phyloP scores from a whole-genome alignment of 2,329 filamentous ascomycete genomes.

The Chaetomiaceae sp. region DNA sequence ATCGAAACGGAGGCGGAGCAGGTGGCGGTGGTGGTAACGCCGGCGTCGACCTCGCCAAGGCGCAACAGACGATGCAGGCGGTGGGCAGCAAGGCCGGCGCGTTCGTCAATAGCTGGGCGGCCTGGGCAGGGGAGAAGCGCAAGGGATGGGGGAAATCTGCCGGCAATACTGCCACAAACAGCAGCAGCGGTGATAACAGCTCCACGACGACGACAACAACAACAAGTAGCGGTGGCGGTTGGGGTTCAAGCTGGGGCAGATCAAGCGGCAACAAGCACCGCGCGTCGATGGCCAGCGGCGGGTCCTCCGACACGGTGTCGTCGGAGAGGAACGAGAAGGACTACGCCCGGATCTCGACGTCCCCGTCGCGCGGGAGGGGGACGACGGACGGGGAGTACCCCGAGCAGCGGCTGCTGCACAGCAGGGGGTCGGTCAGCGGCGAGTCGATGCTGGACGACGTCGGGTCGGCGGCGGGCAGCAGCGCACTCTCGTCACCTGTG shows the following conservation, averaged over 20 bases:
- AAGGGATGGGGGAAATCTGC: not conserved
- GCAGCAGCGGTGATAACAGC: constrained; percentile 2
- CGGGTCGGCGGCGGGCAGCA: constrained; percentile 11
- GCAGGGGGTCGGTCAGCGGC: constrained; percentile 19
- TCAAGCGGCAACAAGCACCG: constrained; percentile 20
- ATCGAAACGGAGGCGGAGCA: constrained; percentile 6
- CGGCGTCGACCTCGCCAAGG: constrained; percentile 34
- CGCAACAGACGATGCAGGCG: constrained; percentile 41
- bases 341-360: constrained; percentile 23
- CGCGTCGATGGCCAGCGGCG: not conserved
- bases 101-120: constrained; percentile 63
- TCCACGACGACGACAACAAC: not conserved
- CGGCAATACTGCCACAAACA: too few relatives aligned
- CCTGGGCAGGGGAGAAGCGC: constrained; percentile 70
- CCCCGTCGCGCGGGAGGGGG: constrained; percentile 14
- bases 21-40: constrained; percentile 15
- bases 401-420: constrained; percentile 16
- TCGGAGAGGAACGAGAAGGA: too few relatives aligned
- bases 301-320: not conserved
- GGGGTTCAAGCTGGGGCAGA: constrained; percentile 30
- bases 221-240: constrained; percentile 25
- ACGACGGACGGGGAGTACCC: constrained; percentile 5
- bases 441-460: constrained; percentile 18
- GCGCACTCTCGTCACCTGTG: constrained; percentile 9
- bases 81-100: constrained; percentile 53